Evolutionary conservation across 495 filamentous ascomycete species (phyloP).

Genomic region (Aspergillus olivimuriae): DNA sequence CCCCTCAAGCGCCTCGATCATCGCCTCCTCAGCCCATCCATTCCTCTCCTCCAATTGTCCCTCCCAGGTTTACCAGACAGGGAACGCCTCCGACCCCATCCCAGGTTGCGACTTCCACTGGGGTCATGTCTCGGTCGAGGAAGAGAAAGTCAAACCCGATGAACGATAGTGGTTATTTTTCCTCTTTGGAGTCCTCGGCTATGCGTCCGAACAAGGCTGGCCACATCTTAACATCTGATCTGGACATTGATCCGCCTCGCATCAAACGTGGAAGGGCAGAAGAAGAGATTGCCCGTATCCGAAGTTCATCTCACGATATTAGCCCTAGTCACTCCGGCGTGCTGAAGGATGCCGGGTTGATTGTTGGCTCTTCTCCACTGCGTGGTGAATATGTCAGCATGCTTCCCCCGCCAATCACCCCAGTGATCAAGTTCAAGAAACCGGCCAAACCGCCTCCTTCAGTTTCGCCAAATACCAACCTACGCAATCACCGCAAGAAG

Average conservation of each 20-base stretch:
- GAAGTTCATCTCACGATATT: conserved; percentile 80
- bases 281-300: conserved; percentile 90
- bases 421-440: conserved; percentile 77
- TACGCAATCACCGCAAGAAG: conserved; percentile 83
- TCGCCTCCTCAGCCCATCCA: conserved; percentile 62
- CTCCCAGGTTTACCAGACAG: conserved; percentile 53
- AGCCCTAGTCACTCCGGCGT: conserved; percentile 66
- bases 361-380: conserved; percentile 57
- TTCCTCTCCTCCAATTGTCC: conserved; percentile 83
- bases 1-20: conserved; percentile 41
- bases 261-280: conserved; percentile 87
- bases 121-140: conserved; percentile 46
- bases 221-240: conserved; percentile 62
- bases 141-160: conserved; percentile 72
- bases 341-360: conserved; percentile 32
- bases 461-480: conserved; percentile 87
- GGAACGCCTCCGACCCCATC: conserved; percentile 70
- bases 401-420: conserved; percentile 77
- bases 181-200: conserved; percentile 92
- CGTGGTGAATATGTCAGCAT: conserved; percentile 47
- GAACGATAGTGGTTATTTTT: conserved; percentile 96
- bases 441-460: conserved; percentile 78
- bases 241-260: conserved; percentile 63
- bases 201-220: conserved; percentile 58
- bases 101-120: conserved; percentile 51